phyloP scores from a whole-genome alignment of 306 rosid species.

The Lathyrus aphaca region DNA sequence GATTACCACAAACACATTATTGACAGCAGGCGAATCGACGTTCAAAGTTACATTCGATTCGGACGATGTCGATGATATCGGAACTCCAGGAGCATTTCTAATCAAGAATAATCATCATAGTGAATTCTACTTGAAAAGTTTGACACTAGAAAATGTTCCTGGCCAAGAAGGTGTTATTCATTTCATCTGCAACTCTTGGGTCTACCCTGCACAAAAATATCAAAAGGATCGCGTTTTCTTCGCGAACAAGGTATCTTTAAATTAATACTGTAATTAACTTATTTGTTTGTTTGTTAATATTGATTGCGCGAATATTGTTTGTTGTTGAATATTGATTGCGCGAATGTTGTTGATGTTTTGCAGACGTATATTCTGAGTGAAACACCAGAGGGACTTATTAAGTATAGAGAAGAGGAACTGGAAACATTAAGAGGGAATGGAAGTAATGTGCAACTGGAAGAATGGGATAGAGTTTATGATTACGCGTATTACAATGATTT shows the following conservation, averaged over 20 bases:
- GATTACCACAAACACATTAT: slow-evolving; percentile 52
- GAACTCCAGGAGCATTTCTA: slow-evolving; percentile 74
- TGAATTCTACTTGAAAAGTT: slow-evolving; percentile 64
- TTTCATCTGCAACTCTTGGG: slow-evolving; percentile 90
- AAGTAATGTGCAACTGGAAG: slow-evolving; percentile 51
- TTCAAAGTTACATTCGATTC: slow-evolving; percentile 62
- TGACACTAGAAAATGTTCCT: slow-evolving; percentile 72
- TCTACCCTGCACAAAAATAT: slow-evolving; percentile 64
- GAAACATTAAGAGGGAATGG: slow-evolving; percentile 70
- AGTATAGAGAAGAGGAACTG: slow-evolving; percentile 73
- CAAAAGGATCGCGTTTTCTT: slow-evolving; percentile 72
- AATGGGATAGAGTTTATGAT: slow-evolving; percentile 85
- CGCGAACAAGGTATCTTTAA: slow-evolving; percentile 51
- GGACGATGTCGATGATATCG: slow-evolving; percentile 60
- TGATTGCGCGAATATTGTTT: not conserved
- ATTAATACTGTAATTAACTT: no score
- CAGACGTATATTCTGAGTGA: slow-evolving; percentile 72
- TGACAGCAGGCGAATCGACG: slow-evolving; percentile 54
- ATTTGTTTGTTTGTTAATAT: not conserved
- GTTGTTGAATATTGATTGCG: not conserved
- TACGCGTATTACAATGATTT: slow-evolving; percentile 78
- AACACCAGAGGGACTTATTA: slow-evolving; percentile 63
- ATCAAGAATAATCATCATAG: slow-evolving; percentile 69
- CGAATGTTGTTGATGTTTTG: slow-evolving; percentile 14
- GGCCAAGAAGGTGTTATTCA: slow-evolving; percentile 65